Base-by-base conservation (phyloP, 2,329 filamentous ascomycete species). In the Geosmithia flava region DNA sequence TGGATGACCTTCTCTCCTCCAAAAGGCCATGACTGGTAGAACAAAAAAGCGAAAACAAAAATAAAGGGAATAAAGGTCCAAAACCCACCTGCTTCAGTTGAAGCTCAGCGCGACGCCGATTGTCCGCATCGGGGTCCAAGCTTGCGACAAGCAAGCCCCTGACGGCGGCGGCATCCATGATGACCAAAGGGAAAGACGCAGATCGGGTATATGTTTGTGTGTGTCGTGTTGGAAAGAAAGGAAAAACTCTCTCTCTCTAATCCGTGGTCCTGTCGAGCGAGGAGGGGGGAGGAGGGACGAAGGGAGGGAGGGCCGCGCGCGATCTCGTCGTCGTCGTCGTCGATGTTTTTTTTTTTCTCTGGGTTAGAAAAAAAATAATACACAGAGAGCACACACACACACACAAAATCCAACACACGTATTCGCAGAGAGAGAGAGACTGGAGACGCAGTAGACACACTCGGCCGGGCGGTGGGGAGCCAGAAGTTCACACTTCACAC, bases 71-170 rank as follows among this genome's bases (percentile, higher is more conserved):
- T 42, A 41, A 41, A 47, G 23, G 20, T 7, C 15, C 15, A 45
- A 45, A 19, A 29, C 80, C 64, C 74, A 91, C 87, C 73, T 83
- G 76, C 74, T 89, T 90, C 58, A 93, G 75, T 68, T 91, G 83
- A 57, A 84, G 69, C 72, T 93, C 87, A 63, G 85, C 85, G 66
- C 81, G 76, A 62, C 83, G 79, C 67, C 87, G 78, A 64, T 78
- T 78, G 62, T 88, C 84, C 60, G 83, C 77, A 68, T 88, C 83
- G 56, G 81, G 67, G 62, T 83, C 80, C 65, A 90, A 80, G 56
- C 84, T 89, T 62, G 83, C 81, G 64, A 80, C 76, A 62, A 91
- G 83, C 71, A 85, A 82, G 72, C 78, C 80, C 71, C 85, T 78
- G 66, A 91, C 75, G 64, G 77, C 78, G 65, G 78, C 74, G 66